A percentile compares a stretch with the other conserved stretches of the same genome.
phyloP scores from a whole-genome alignment of 768 basidiomycete genomes.

The Suillus variegatus region DNA sequence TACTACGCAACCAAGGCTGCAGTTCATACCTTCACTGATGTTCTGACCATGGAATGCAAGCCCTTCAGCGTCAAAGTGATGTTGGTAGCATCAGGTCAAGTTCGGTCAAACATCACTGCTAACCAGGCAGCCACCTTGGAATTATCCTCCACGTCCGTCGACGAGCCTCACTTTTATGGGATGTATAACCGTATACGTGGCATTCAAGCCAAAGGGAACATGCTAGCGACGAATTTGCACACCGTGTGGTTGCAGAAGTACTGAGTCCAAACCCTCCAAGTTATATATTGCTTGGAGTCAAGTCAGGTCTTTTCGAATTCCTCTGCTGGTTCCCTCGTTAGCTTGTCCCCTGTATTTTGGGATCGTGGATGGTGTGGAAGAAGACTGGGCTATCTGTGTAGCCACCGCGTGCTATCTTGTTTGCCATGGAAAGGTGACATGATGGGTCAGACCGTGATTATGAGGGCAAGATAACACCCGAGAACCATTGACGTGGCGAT shows the following conservation, averaged over 20 bases:
- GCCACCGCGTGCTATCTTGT: not conserved
- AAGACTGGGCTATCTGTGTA: not conserved
- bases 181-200: constrained; percentile 55
- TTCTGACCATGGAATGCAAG: constrained; percentile 71
- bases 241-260: constrained; percentile 48
- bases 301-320: constrained; percentile 26
- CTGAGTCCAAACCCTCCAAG: constrained; percentile 48
- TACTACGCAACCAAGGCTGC: constrained; percentile 63
- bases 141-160: constrained; percentile 55
- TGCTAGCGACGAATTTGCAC: constrained; percentile 55
- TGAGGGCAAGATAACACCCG: not conserved
- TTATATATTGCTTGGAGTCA: constrained; percentile 52
- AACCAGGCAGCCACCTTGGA: constrained; percentile 47
- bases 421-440: not conserved
- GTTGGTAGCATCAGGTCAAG: constrained; percentile 64
- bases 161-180: constrained; percentile 50
- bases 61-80: constrained; percentile 73
- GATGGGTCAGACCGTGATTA: not conserved
- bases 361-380: not conserved
- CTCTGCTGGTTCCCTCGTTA: constrained; percentile 26
- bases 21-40: constrained; percentile 58
- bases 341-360: constrained; percentile 18
- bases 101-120: constrained; percentile 64
- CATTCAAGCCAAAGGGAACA: constrained; percentile 51
- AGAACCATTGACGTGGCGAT: not conserved